A percentile compares a stretch with the other conserved stretches of the same genome.
These are phyloP conservation scores for Diaporthe ilicicola DNA, from an alignment of 2,329 filamentous ascomycete species.

Conservation along the genomic window DNA sequence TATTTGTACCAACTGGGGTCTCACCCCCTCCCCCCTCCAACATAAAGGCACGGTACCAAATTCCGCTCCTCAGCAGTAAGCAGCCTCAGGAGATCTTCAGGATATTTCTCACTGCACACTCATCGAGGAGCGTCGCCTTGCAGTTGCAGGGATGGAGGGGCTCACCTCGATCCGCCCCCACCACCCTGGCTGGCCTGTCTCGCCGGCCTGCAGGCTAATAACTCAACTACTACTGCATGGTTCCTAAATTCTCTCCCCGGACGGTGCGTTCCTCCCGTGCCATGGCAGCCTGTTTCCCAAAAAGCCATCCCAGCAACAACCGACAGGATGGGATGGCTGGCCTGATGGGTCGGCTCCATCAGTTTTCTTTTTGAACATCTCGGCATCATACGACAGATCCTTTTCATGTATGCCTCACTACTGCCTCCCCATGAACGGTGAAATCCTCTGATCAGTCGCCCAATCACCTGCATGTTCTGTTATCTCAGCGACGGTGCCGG, in stretches of 20 bases:
- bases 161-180: conserved; percentile 10
- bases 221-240: conserved; percentile 15
- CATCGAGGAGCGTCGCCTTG: neutral
- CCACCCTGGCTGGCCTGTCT: neutral
- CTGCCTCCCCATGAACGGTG: neutral
- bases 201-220: conserved; percentile 4
- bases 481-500: neutral
- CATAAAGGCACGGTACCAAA: conserved; percentile 15
- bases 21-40: neutral
- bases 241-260: conserved; percentile 9
- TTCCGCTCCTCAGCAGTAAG: neutral
- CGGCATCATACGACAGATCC: neutral
- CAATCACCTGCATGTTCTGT: neutral
- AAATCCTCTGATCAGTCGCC: neutral
- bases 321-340: neutral
- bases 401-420: neutral
- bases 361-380: neutral
- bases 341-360: neutral
- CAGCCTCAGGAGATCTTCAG: neutral
- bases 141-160: neutral
- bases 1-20: neutral
- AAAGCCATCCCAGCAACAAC: neutral
- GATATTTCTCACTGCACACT: neutral
- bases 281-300: neutral
- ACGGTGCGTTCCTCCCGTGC: neutral